Evolutionary conservation across 345 rosid genomes (phyloP), one percentile per base, ranked within the genome.

Genomic region (Carallia brachiata): DNA sequence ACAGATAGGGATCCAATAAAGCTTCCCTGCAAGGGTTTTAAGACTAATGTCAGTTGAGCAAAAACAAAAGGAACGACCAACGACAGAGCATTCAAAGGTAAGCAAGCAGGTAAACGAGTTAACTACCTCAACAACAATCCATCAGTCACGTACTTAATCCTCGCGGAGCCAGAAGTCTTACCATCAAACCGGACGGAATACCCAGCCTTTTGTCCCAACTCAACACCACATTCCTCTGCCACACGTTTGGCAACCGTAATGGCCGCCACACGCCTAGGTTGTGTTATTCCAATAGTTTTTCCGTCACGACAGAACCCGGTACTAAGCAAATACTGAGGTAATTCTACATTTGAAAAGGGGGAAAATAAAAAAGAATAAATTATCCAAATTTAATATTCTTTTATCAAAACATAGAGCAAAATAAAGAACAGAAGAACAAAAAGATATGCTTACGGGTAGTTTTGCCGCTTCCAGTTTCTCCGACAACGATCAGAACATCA

Each of bases 401-500:
- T n/a, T n/a, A n/a, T n/a, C n/a, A n/a, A n/a, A n/a, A 44, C n/a
- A 15, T 19, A n/a, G 17, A 12, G 30, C 9, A 34, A 27, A 71
- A 28, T 44, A 37, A 19, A 48, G 10, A 56, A 36, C 68, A 79
- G 7, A 63, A 30, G 65, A 62, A 65, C 1, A 69, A 31, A 23
- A 30, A 6, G 54, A 12, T 23, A 59, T 6, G 73, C 89, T 79
- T 75, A 94, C 98, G 98, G 44, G 98, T 94, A 16, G 97, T 90
- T 80, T 94, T 94, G 36, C 98, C 98, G 40, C 98, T 91, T 31
- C 98, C 98, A 28, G 98, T 94, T 82, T 91, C 98, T 15, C 97
- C 98, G 66, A 94, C 97, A n/a, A 94, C 79, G 16, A 91, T 90
- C 69, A 94, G 63, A 73, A 77, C 77, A 73, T 87, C 85, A 65